Percentiles rank a stretch among this genome's conserved stretches.
Conservation (phyloP, 2,329 filamentous ascomycete genomes). For the Sporothrix brasiliensis region DNA sequence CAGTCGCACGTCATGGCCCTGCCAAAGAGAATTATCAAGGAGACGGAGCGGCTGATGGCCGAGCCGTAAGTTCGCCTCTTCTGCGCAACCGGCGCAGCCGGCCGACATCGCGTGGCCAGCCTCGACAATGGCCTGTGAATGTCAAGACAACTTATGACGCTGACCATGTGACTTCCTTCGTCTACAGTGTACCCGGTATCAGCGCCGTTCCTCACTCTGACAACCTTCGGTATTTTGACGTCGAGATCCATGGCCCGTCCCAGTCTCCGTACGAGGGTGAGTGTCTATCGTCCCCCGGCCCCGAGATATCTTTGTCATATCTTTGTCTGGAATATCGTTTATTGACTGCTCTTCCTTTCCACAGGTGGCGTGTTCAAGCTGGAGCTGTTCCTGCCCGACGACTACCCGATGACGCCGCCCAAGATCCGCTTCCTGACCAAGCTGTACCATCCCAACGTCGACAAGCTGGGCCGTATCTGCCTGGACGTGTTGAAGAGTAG, state of each 20-base stretch:
- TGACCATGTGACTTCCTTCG: neutral
- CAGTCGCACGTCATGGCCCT: slow-evolving; percentile 61
- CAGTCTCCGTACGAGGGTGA: slow-evolving; percentile 79
- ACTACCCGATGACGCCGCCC: slow-evolving; percentile 98
- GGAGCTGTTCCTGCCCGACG: slow-evolving; percentile 95
- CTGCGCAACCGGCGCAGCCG: neutral
- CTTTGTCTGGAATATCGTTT: neutral
- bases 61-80: slow-evolving; percentile 73
- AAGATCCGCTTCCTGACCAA: slow-evolving; percentile 99
- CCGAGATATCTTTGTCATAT: neutral
- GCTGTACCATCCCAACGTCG: slow-evolving; percentile 99
- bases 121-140: neutral
- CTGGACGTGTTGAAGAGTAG: slow-evolving; percentile 94
- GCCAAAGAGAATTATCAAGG: slow-evolving; percentile 96
- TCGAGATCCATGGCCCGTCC: slow-evolving; percentile 73
- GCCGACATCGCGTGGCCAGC: neutral
- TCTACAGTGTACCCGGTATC: slow-evolving; percentile 83
- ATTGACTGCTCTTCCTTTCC: neutral
- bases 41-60: slow-evolving; percentile 94
- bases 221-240: slow-evolving; percentile 97
- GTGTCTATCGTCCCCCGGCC: neutral
- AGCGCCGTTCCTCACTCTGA: slow-evolving; percentile 95
- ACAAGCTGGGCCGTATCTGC: slow-evolving; percentile 95
- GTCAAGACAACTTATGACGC: neutral
- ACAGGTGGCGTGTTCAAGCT: slow-evolving; percentile 86